Conservation (phyloP, 495 filamentous ascomycete species). For the Letharia lupina region DNA sequence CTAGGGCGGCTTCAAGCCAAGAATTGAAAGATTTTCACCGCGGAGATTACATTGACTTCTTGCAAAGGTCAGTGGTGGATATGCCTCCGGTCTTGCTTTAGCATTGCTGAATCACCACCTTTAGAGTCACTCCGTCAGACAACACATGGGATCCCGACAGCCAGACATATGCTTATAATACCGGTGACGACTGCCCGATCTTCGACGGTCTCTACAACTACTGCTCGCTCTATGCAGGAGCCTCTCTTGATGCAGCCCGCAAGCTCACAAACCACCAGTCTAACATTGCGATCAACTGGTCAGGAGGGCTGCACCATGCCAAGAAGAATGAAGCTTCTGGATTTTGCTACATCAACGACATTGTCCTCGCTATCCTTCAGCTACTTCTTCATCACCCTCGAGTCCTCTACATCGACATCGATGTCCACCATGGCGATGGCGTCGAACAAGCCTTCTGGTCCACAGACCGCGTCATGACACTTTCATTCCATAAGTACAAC, state of each 20-base stretch:
- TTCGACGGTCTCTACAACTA: conserved; percentile 95
- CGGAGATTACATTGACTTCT: conserved; percentile 81
- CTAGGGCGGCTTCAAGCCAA: conserved; percentile 73
- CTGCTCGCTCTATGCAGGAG: conserved; percentile 86
- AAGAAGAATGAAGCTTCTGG: conserved; percentile 90
- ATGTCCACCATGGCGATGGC: conserved; percentile 95
- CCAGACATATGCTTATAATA: conserved; percentile 52
- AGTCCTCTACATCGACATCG: conserved; percentile 96
- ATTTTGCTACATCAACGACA: conserved; percentile 98
- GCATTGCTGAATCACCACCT: conserved; percentile 34
- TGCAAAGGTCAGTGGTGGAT: conserved; percentile 45
- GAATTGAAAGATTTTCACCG: conserved; percentile 84
- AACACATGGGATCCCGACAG: conserved; percentile 16
- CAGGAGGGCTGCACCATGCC: conserved; percentile 95
- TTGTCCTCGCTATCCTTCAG: conserved; percentile 89
- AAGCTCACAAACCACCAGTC: conserved; percentile 79
- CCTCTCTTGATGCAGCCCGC: conserved; percentile 81
- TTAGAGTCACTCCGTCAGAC: conserved; percentile 38
- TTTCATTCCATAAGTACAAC: conserved; percentile 95
- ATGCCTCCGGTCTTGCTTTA: conserved; percentile 19
- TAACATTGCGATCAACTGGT: conserved; percentile 97
- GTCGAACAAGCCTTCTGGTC: conserved; percentile 97
- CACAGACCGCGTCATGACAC: conserved; percentile 89
- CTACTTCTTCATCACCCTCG: conserved; percentile 79
- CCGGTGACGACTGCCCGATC: conserved; percentile 91